Evolutionary conservation across 2,329 filamentous ascomycete genomes (phyloP), one percentile per base, ranked within the genome.

Genomic region (Cladosporium sp.): DNA sequence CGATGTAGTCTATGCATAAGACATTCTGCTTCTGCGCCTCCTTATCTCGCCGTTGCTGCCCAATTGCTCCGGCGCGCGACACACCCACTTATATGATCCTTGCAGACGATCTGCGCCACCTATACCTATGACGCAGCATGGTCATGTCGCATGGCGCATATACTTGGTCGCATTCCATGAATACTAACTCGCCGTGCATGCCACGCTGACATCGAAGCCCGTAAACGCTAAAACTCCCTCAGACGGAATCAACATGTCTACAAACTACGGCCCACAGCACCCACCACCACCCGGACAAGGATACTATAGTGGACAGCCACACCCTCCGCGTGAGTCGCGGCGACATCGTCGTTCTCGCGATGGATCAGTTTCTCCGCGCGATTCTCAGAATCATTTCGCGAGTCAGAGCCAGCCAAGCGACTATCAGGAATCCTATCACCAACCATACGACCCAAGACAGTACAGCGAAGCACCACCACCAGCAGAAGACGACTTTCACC

Each of bases 81-180:
- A 63, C 61, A 63, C 61, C 61, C 44, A 28, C 50, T 31, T 35
- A 29, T 37, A 18, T 53, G 21, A 55, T 35, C 61, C 61, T 31
- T 63, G 61, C 49, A 37, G 61, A 37, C 50, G 50, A 63, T 55
- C 61, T n/a, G 35, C 50, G 61, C 61, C 61, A 63, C 61, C 40
- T 40, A 62, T 35, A 28, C 23, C 33, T 44, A 63, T 63, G 61
- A 63, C 50, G 60, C 60, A 49, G 46, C 46, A 55, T 16, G 18
- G 40, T 31, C 28, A 62, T 29, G 56, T 46, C 37, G 55, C 31
- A 62, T 21, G 37, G 18, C 37, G 55, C 31, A 57, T 57, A 40
- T 57, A 57, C 31, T 40, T 57, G 55, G 31, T 57, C 18, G 55
- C 55, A 23, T 35, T 40, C 33, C 23, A n/a, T 33, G n/a, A n/a